Base-by-base conservation (phyloP, 176 grass and related monocot species). In the Alloteropsis semialata region DNA sequence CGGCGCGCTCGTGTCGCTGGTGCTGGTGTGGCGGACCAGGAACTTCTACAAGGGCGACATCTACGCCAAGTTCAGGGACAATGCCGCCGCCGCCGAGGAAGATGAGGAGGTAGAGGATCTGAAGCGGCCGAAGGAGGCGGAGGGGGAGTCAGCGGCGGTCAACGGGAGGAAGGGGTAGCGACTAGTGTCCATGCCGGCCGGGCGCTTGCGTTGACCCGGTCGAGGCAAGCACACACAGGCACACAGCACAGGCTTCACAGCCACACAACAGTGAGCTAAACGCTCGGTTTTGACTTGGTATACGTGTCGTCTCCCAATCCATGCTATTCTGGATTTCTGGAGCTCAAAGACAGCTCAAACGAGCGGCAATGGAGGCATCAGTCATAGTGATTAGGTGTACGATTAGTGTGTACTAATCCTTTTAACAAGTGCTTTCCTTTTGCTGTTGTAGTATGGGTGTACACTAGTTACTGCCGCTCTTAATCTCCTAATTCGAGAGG, bases 41-140 rank as follows among this genome's bases (percentile, higher is more conserved):
- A 84, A 79, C 0, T 93, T 93, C 67, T 93, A 93, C 77, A 89
- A 62, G 81, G 32, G 91, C 10, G 91, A 93, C 54, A 90, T 93
- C 28, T 93, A 93, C 65, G 85, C 91, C 4, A 88, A 82, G 78
- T 93, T 90, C 74, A 87, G 87, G 71, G 77, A 75, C 3, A 19
- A 10, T 4, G 29, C n/a, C 17, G 17, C 18, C 32, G 29, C 7
- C 19, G 19, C 18, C 6, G 18, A 3, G 5, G 36, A 22, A 1
- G 42, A 15, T 3, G 10, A 34, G 1, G 41, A 64, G n/a, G n/a
- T n/a, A n/a, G n/a, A n/a, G 33, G 27, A 41, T 5, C 24, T 32
- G 67, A 33, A 19, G 39, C 59, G 5, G 68, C 49, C 6, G 1
- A 42, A 62, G 42, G 79, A 61, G 32, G 10, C 14, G 19, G 37